Base-by-base conservation (phyloP, 2,329 filamentous ascomycete genomes). In the Claviceps cyperi region DNA sequence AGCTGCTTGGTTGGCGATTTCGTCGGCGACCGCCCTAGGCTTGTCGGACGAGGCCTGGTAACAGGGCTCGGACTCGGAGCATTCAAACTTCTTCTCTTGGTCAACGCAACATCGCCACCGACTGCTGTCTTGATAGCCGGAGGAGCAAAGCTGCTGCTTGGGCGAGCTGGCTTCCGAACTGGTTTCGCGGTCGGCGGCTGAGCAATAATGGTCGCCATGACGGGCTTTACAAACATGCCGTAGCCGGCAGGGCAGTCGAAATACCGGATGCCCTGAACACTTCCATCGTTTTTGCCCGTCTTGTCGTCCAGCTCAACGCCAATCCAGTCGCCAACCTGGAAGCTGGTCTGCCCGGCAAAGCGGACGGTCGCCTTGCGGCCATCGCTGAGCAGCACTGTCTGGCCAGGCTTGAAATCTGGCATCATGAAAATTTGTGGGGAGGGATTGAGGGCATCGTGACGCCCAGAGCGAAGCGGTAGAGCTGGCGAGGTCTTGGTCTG, bases 211-310 rank as follows among this genome's bases (percentile, higher is more conserved):
- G 74, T 76, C 47, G 92, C 73, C 51, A 83, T 83, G 49, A 77
- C 70, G 32, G 87, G 82, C 54, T 86, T 79, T 50, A 96, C 78
- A 60, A 98, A 97, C 80, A 98, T 92, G 62, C 81, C 81, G 55
- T 73, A 73, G 40, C 73, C 87, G 79, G 77, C 83, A 66, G 63
- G 76, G 68, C 91, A 97, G 47, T 90, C 80, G 59, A 95, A 97
- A 64, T 97, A 97, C 19, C 87, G 75, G 62, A 87, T 78, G 54
- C 88, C 90, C 65, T 91, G 80, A 45, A 97, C 87, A 50, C 85
- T 84, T 56, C 91, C 91, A 74, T 97, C 88, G 60, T 97, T 97
- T 72, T 97, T 97, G 35, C 92, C 91, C 19, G 77, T 79, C 49
- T 82, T 73, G 45, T 87, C 84, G 48, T 88, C 81, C 51, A 97